Conservation (phyloP, 2,329 filamentous ascomycete genomes). For the Talaromyces sp. region DNA sequence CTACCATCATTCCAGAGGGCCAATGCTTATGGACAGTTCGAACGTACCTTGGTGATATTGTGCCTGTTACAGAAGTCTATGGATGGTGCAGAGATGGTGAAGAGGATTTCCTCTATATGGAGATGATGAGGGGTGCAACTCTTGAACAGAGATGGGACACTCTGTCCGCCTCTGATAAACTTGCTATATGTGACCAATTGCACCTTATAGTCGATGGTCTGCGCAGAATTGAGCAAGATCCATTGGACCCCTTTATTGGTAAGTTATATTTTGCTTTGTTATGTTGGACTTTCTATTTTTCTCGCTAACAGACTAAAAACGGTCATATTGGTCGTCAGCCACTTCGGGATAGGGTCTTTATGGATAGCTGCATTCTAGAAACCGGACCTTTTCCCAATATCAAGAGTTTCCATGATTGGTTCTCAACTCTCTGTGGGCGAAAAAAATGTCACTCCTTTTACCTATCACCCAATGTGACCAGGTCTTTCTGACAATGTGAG, state of each 20-base stretch:
- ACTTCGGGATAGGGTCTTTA: constrained; percentile 30
- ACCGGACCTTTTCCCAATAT: constrained; percentile 26
- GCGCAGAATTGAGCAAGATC: constrained; percentile 15
- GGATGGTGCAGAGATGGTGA: constrained; percentile 19
- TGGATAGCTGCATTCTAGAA: constrained; percentile 13
- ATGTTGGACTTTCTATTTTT: not conserved
- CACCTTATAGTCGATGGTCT: constrained; percentile 19
- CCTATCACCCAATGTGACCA: constrained; percentile 14
- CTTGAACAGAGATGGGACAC: constrained; percentile 20
- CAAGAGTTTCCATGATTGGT: constrained; percentile 15
- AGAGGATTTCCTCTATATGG: constrained; percentile 24
- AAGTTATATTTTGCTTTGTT: constrained; percentile 10
- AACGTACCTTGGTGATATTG: constrained; percentile 20
- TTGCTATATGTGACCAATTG: constrained; percentile 28
- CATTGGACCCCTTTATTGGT: constrained; percentile 18
- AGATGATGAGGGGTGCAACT: constrained; percentile 19
- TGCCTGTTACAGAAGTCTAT: constrained; percentile 24
- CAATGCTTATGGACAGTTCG: constrained; percentile 24
- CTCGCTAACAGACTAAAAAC: constrained; percentile 10
- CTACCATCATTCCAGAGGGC: constrained; percentile 25
- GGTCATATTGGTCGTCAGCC: constrained; percentile 25
- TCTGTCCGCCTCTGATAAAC: constrained; percentile 20
- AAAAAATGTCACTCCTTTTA: not conserved
- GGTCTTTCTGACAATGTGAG: constrained; percentile 21
- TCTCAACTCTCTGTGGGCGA: not conserved